A percentile compares a stretch with the other conserved stretches of the same genome.
phyloP scores from a whole-genome alignment of 2,329 filamentous ascomycete genomes.

The Amylocarpus encephaloides region DNA sequence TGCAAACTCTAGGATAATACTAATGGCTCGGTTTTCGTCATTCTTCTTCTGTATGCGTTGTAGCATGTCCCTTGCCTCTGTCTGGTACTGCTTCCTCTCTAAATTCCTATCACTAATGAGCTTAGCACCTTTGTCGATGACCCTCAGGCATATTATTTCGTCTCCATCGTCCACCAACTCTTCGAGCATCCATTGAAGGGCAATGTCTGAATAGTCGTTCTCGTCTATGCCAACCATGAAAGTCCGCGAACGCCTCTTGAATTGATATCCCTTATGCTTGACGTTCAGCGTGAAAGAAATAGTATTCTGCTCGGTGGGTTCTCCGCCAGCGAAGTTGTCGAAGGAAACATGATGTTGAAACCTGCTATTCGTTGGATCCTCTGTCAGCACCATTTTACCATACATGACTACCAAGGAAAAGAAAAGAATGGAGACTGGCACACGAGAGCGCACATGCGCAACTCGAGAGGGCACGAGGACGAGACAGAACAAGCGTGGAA shows the following conservation, averaged over 20 bases:
- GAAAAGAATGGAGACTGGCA: slow-evolving; percentile 4
- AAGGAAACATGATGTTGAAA: slow-evolving; percentile 67
- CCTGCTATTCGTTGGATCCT: slow-evolving; percentile 35
- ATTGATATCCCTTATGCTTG: slow-evolving; percentile 66
- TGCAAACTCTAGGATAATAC: slow-evolving; percentile 64
- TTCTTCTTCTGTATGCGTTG: slow-evolving; percentile 63
- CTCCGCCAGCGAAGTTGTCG: slow-evolving; percentile 63
- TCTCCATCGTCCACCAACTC: slow-evolving; percentile 73
- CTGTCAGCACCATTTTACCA: slow-evolving; percentile 23
- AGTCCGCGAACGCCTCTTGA: slow-evolving; percentile 59
- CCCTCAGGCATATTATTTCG: slow-evolving; percentile 66
- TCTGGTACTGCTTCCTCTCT: slow-evolving; percentile 55
- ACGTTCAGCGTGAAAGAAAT: slow-evolving; percentile 65
- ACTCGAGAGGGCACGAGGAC: slow-evolving; percentile 9
- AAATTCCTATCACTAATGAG: slow-evolving; percentile 54
- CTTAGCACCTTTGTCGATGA: slow-evolving; percentile 64
- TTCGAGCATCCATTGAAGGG: slow-evolving; percentile 67
- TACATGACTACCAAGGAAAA: not conserved
- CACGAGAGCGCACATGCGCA: slow-evolving; percentile 13
- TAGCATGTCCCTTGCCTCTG: slow-evolving; percentile 59
- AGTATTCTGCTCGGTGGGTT: slow-evolving; percentile 48
- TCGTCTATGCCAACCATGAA: slow-evolving; percentile 69
- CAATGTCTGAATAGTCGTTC: slow-evolving; percentile 70
- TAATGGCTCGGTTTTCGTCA: slow-evolving; percentile 64
- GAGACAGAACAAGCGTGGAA: slow-evolving; percentile 5